Evolutionary conservation across 2,329 filamentous ascomycete genomes (phyloP).

Genomic region (Microascus cirrosus): DNA sequence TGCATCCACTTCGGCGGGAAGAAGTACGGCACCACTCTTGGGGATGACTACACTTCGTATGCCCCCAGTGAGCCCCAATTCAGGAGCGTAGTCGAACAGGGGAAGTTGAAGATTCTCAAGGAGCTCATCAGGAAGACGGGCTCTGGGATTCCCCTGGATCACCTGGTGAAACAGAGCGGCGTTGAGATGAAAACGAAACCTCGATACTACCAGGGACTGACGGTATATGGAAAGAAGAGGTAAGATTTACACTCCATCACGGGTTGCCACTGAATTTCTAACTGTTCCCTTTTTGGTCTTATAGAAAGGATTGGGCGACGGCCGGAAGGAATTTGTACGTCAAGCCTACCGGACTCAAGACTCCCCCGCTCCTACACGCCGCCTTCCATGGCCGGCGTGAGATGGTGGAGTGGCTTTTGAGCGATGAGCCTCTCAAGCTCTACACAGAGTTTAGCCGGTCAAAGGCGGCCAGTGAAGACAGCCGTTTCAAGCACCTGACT

Average conservation of each 20-base stretch:
- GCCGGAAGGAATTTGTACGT: conserved; percentile 38
- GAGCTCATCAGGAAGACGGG: conserved; percentile 56
- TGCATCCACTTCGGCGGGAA: conserved; percentile 29
- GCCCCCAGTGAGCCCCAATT: conserved; percentile 31
- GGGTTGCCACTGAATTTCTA: not conserved
- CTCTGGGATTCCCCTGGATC: conserved; percentile 56
- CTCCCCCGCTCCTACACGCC: conserved; percentile 50
- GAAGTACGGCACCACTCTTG: conserved; percentile 21
- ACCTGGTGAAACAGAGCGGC: conserved; percentile 55
- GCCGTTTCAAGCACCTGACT: conserved; percentile 49
- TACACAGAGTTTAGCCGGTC: conserved; percentile 58
- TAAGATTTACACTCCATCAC: conserved; percentile 11
- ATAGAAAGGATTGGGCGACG: conserved; percentile 57
- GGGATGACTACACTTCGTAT: conserved; percentile 19
- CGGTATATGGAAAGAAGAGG: conserved; percentile 63
- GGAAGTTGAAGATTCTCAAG: conserved; percentile 45
- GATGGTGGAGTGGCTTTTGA: conserved; percentile 65
- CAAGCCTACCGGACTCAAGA: conserved; percentile 26
- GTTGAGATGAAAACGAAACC: conserved; percentile 53
- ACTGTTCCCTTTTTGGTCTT: not conserved
- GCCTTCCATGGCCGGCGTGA: conserved; percentile 48
- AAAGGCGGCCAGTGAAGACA: conserved; percentile 47
- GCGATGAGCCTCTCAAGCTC: conserved; percentile 53
- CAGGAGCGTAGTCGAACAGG: conserved; percentile 27
- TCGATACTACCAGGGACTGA: conserved; percentile 65